Percentiles rank a stretch among this genome's conserved stretches.
These are phyloP conservation scores for Pseudogymnoascus sp. DNA, from an alignment of 2,329 filamentous ascomycete genomes.

Conservation along the genomic window DNA sequence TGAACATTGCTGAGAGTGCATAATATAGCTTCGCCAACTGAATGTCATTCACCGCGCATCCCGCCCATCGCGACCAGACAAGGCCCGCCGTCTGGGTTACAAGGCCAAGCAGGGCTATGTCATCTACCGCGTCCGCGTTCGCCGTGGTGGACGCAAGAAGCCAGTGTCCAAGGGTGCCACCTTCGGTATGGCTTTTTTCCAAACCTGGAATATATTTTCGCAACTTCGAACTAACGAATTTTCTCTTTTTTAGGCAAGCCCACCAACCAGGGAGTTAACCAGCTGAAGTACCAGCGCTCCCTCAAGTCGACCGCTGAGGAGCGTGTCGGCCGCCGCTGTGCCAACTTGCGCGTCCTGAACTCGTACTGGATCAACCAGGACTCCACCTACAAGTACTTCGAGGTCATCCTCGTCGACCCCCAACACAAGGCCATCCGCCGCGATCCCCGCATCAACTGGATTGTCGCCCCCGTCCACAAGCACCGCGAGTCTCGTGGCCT, in stretches of 20 bases:
- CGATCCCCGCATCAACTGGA: conserved; percentile 99
- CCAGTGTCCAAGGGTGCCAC: conserved; percentile 96
- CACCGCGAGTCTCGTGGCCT: conserved; percentile 97
- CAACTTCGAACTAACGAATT: conserved; percentile 19
- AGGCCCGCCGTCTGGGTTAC: conserved; percentile 99
- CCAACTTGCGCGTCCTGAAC: conserved; percentile 98
- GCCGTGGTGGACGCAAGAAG: conserved; percentile 97
- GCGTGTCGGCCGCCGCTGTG: conserved; percentile 98
- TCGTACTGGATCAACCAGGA: conserved; percentile 99
- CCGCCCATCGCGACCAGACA: conserved; percentile 96
- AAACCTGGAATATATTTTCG: not conserved
- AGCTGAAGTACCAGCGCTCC: conserved; percentile 99
- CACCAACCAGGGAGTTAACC: conserved; percentile 99
- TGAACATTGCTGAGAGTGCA: conserved; percentile 99
- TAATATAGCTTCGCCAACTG: conserved; percentile 99
- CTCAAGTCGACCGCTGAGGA: conserved; percentile 97
- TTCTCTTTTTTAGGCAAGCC: conserved; percentile 72
- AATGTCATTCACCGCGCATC: conserved; percentile 99
- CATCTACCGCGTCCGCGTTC: conserved; percentile 98
- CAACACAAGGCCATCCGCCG: conserved; percentile 99
- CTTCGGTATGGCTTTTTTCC: conserved; percentile 62
- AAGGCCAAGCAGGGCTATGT: conserved; percentile 99
- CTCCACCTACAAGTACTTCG: conserved; percentile 99
- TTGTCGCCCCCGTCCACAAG: conserved; percentile 99
- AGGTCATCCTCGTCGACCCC: conserved; percentile 99